phyloP scores from a whole-genome alignment of 148 eudicot genomes.

The Rhododendron henanense region DNA sequence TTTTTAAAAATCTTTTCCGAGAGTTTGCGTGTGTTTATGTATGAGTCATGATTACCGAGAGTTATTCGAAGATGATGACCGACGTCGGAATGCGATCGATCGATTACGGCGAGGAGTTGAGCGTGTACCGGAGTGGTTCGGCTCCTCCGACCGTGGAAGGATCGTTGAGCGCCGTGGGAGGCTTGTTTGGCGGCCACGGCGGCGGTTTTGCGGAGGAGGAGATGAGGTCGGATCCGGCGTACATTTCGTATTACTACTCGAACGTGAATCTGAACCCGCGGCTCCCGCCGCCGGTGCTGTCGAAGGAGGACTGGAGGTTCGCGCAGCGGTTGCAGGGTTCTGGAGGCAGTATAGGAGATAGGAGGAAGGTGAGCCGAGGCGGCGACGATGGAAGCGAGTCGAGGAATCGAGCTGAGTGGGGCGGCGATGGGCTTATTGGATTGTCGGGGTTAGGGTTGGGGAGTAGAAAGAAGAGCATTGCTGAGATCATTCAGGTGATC shows the following conservation, averaged over 20 bases:
- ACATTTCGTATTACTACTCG: conserved; percentile 49
- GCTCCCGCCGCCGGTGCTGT: conserved; percentile 53
- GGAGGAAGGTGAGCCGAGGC: conserved; percentile 33
- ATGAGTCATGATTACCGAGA: conserved; percentile 39
- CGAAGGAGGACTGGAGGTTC: conserved; percentile 67
- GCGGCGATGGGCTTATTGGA: conserved; percentile 61
- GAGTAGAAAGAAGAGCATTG: conserved; percentile 68
- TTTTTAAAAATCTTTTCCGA: too few species aligned
- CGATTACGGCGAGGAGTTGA: conserved; percentile 45
- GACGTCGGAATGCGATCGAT: conserved; percentile 59
- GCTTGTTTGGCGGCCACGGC: conserved; percentile 21
- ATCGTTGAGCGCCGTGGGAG: conserved; percentile 45
- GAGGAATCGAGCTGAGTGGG: conserved; percentile 45
- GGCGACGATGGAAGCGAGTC: conserved; percentile 19
- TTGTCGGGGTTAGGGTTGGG: conserved; percentile 75
- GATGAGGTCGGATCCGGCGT: conserved; percentile 65
- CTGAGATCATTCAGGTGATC: conserved; percentile 70
- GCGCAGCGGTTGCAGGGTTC: conserved; percentile 40
- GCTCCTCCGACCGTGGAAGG: conserved; percentile 81
- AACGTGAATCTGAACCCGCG: conserved; percentile 61
- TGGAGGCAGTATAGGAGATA: conserved; percentile 61
- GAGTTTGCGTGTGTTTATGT: background rate
- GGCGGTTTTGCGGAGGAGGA: conserved; percentile 40
- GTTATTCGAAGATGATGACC: conserved; percentile 37
- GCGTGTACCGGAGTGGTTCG: conserved; percentile 59